Evolutionary conservation across 805 yeast genomes (phyloP), one percentile per base, ranked within the genome.

Genomic region (Gaillardinia entomophila): DNA sequence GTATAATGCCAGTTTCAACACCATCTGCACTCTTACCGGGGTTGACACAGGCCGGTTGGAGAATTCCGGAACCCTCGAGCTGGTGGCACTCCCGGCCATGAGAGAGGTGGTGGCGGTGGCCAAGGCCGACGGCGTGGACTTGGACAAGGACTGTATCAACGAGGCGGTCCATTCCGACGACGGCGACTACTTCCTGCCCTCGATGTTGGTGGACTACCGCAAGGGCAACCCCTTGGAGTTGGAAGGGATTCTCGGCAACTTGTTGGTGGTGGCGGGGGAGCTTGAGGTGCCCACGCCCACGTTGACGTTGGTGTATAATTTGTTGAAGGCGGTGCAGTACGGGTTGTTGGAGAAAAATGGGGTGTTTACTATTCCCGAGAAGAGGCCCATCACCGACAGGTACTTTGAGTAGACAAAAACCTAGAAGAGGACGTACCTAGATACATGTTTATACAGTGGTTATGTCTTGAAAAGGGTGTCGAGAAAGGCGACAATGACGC

Each of bases 401-500:
- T 14, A 15, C 11, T 10, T 6, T 15, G 16, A 10, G 15, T 14
- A 12, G 8, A 6, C 4, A 16, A 20, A 16, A 16, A 12, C 15
- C 27, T 12, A 6, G 15, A 6, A 24, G 6, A 12, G 7, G 12
- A 12, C 12, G 7, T 24, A n/a, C 14, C 13, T 24, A n/a, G 6
- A 11, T 11, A 12, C 15, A 11, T 11, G 12, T 15, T 26, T 14
- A 19, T 19, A 19, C 22, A 19, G 22, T 6, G 6, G n/a, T 24
- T 33, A 51, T 15, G 59, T 41, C 50, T 86, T 82, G 57, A 87
- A 90, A 27, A 92, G 52, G 6, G 85, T 68, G 52, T 92, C 96
- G 17, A 92, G 60, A 52, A 90, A 90, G 0, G 83, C 89, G 11
- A 73, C 82, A 26, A 90, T 82, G 8, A 90, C 57, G 35, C 72